Evolutionary conservation across 2,329 filamentous ascomycete genomes (phyloP), one percentile per base, ranked within the genome.

Genomic region (Colletotrichum australisinense): DNA sequence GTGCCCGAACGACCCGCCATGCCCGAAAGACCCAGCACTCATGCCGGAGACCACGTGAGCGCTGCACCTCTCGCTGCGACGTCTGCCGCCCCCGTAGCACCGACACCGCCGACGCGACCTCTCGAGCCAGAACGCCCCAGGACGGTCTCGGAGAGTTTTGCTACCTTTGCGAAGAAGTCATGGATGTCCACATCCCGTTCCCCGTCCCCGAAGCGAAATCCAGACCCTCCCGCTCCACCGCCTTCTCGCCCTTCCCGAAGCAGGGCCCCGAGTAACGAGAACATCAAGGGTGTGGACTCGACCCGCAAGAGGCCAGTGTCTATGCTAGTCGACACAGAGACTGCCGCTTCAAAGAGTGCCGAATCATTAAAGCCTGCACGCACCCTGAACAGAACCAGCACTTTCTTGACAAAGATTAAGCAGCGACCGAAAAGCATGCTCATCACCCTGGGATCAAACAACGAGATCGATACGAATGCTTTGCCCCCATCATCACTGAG

Each of bases 381-480:
- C 53, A 79, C 83, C 2, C 79, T 87, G 63, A 83, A 81, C 63
- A 84, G 86, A 63, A 84, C 88, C 62, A 85, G 82, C 74, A 81
- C 81, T 53, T 90, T 88, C 77, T 81, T 91, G 64, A 86, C 84
- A 72, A 89, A 84, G 78, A 86, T 89, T 73, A 89, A 88, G 77
- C 83, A 86, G 67, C 83, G 83, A 32, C 85, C 86, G 57, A 83
- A 83, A 52, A 81, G 80, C 72, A 82, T 86, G 46, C 82, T 86
- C 52, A 80, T 82, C 55, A 86, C 84, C 74, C 81, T 82, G 70
- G 80, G 80, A 56, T 81, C 80, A 65, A 80, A 77, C 74, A 78
- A 78, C 64, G 82, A 82, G 64, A 84, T 81, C 11, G 83, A 86
- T 71, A 83, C 83, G 63, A 87, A 63, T 4, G 30, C 49, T 83